A percentile compares a stretch with the other conserved stretches of the same genome.
These are phyloP conservation scores for Aquilaria agallochum DNA, from an alignment of 441 rosid species.

Conservation along the genomic window DNA sequence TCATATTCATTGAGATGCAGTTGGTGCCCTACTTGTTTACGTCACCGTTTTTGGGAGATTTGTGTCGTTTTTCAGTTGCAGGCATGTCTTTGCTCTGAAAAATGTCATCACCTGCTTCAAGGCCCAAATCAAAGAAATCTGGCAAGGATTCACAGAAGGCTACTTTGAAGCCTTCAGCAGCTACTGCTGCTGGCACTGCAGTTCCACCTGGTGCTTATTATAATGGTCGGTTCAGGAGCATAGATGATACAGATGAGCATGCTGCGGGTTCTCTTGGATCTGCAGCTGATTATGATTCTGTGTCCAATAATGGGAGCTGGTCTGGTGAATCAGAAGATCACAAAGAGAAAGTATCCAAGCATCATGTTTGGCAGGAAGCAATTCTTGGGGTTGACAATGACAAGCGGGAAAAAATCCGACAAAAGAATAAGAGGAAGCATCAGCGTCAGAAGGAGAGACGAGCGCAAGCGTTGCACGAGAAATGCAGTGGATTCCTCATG, in stretches of 20 bases:
- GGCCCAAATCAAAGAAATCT: conserved; percentile 48
- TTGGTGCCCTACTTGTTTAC: too few species aligned
- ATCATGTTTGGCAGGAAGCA: conserved; percentile 35
- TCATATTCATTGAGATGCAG: too few species aligned
- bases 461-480: conserved; percentile 76
- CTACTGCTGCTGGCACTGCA: conserved; percentile 34
- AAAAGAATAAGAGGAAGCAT: conserved; percentile 85
- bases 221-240: conserved; percentile 56
- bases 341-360: conserved; percentile 49
- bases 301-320: conserved; percentile 80
- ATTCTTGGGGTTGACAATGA: conserved; percentile 65
- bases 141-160: conserved; percentile 51
- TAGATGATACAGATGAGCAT: conserved; percentile 70
- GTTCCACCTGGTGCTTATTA: conserved; percentile 60
- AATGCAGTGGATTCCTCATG: conserved; percentile 66
- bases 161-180: conserved; percentile 33
- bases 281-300: conserved; percentile 60
- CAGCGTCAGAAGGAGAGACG: conserved; percentile 89
- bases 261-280: conserved; percentile 31
- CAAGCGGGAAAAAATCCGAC: conserved; percentile 72
- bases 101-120: conserved; percentile 60
- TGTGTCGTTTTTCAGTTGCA: conserved; percentile 12
- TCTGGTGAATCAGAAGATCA: conserved; percentile 87
- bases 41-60: too few species aligned
- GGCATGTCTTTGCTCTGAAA: conserved; percentile 24